Conservation (phyloP, 176 grass and related monocot genomes). For the Lolium perenne region DNA sequence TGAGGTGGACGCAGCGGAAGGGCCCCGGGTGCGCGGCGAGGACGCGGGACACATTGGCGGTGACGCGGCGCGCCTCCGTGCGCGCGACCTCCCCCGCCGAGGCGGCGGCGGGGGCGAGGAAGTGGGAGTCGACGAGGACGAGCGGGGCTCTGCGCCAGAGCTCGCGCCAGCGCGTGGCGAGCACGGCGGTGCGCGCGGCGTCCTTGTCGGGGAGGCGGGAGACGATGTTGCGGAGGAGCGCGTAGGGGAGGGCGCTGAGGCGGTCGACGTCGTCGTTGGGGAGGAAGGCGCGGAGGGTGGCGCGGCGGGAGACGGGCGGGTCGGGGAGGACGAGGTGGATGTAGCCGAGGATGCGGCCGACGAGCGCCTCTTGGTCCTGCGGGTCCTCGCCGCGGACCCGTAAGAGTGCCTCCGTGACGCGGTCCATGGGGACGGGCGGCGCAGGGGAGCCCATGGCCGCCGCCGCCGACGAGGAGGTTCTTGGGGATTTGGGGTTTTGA, state of each 20-base stretch:
- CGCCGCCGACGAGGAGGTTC: neutral
- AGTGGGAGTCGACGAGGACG: neutral
- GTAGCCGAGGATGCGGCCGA: neutral
- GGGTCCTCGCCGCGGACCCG: neutral
- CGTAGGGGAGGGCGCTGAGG: too few species aligned
- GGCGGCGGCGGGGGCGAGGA: neutral
- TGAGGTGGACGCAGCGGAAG: too few species aligned
- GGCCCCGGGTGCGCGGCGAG: neutral
- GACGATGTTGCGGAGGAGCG: too few species aligned
- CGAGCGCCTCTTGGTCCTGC: neutral
- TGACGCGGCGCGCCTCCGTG: neutral
- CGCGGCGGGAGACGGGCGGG: neutral
- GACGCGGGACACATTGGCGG: neutral
- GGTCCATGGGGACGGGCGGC: neutral
- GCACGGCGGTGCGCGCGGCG: too few species aligned
- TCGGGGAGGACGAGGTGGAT: neutral
- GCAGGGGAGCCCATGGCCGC: neutral
- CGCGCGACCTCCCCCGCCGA: neutral
- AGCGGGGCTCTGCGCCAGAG: slow-evolving; percentile 3
- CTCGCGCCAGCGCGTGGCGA: slow-evolving; percentile 6
- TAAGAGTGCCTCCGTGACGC: neutral
- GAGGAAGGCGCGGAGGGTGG: neutral
- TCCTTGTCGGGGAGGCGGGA: too few species aligned
- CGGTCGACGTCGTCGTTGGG: neutral
- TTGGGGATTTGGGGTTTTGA: neutral